Evolutionary conservation across 441 rosid species (phyloP).

Genomic region (Breynia disticha): DNA sequence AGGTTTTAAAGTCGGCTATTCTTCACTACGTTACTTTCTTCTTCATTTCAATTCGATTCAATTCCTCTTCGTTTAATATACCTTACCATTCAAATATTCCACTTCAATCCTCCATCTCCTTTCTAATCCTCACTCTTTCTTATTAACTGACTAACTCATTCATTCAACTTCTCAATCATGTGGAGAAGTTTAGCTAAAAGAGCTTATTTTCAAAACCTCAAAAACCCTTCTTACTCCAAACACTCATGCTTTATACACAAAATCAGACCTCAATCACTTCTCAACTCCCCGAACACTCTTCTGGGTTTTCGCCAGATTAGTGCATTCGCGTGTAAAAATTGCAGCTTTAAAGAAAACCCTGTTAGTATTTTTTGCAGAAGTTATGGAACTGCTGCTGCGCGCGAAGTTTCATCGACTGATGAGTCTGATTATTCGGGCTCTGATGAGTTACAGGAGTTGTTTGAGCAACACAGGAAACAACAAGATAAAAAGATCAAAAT

Average conservation of each 20-base stretch:
- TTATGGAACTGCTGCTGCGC: constrained; percentile 44
- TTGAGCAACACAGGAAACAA: constrained; percentile 32
- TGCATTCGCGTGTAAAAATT: constrained; percentile 15
- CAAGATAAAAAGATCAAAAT: constrained; percentile 29
- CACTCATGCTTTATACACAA: constrained; percentile 5
- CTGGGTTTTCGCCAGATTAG: constrained; percentile 17
- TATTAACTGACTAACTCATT: too few species aligned
- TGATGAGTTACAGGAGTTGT: constrained; percentile 52
- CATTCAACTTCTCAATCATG: too few species aligned
- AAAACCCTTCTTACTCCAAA: constrained; percentile 12
- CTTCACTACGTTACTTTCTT: too few species aligned
- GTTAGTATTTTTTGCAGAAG: constrained; percentile 13
- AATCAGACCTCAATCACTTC: constrained; percentile 11
- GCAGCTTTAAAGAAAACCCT: constrained; percentile 7
- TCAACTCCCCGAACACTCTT: constrained; percentile 14
- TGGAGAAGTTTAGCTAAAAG: constrained; percentile 58
- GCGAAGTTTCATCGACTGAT: constrained; percentile 38
- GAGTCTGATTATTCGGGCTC: constrained; percentile 66
- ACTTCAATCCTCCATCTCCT: too few species aligned
- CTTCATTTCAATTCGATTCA: too few species aligned
- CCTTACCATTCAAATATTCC: too few species aligned
- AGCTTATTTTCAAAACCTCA: constrained; percentile 34
- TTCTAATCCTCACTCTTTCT: too few species aligned
- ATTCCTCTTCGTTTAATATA: too few species aligned
- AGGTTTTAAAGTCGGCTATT: too few species aligned